These are phyloP conservation scores for Trichoderma atrobrunneum DNA, from an alignment of 2,329 filamentous ascomycete species.

Conservation along the genomic window DNA sequence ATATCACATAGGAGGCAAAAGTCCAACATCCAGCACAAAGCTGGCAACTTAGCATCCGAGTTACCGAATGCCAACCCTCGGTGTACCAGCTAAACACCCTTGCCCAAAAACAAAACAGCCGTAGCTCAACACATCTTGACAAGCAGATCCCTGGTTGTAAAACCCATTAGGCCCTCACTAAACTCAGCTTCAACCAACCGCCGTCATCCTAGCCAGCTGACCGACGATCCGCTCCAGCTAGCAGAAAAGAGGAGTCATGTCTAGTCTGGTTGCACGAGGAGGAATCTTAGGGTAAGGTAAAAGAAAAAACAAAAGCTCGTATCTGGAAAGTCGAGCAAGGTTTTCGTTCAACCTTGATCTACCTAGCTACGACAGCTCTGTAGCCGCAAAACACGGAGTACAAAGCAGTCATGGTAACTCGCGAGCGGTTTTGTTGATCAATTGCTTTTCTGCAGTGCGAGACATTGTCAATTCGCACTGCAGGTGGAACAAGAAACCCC, in stretches of 20 bases:
- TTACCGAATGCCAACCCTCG: background rate
- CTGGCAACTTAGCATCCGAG: background rate
- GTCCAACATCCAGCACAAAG: background rate
- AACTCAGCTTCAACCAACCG: background rate
- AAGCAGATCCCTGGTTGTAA: background rate
- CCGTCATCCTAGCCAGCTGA: background rate
- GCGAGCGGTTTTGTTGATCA: background rate
- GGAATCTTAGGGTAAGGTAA: background rate
- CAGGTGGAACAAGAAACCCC: background rate
- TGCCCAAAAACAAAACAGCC: background rate
- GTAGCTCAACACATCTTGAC: background rate
- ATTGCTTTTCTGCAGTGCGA: background rate
- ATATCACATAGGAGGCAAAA: background rate
- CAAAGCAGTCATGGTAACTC: background rate
- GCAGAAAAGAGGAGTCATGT: background rate
- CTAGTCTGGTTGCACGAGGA: background rate
- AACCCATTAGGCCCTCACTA: background rate
- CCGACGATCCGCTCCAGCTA: conserved; percentile 16
- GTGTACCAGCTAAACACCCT: background rate
- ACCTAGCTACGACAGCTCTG: background rate
- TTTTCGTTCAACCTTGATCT: conserved; percentile 7
- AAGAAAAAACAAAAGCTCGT: background rate
- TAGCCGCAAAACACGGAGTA: background rate
- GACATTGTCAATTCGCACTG: background rate
- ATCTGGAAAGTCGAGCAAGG: conserved; percentile 1